phyloP scores from a whole-genome alignment of 176 grass and related monocot genomes.

The Oryza punctata region DNA sequence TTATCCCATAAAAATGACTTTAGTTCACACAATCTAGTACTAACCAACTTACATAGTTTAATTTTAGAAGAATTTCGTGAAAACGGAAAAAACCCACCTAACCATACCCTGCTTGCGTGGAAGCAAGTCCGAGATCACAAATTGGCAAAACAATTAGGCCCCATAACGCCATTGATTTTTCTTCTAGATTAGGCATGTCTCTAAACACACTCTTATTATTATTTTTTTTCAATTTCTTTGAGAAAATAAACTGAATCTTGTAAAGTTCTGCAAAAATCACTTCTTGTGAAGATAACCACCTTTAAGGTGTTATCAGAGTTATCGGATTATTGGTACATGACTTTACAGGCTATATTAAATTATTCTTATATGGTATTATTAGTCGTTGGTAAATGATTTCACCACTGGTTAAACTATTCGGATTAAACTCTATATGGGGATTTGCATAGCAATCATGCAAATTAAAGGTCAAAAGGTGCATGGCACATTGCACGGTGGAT shows the following conservation, averaged over 20 bases:
- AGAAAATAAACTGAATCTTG: not conserved
- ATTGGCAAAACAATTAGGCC: not conserved
- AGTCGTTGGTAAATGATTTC: no score
- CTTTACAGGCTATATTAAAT: no score
- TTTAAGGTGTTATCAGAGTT: no score
- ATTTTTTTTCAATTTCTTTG: not conserved
- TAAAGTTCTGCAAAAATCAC: not conserved
- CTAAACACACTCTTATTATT: not conserved
- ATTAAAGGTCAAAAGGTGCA: slow-evolving; percentile 7
- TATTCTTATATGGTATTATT: no score
- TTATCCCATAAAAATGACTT: not conserved
- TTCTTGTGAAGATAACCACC: not conserved
- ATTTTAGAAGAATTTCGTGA: not conserved
- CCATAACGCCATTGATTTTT: not conserved
- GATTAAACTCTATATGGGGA: not conserved
- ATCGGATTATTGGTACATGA: no score
- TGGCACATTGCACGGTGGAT: slow-evolving; percentile 23
- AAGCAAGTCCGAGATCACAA: not conserved
- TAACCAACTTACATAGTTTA: not conserved
- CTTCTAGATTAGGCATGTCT: not conserved
- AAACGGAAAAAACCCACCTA: not conserved
- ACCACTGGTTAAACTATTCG: no score
- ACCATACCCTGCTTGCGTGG: not conserved
- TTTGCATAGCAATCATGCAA: slow-evolving; percentile 1
- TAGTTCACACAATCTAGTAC: not conserved